A percentile compares a stretch with the other conserved stretches of the same genome.
Conservation (phyloP, 2,329 filamentous ascomycete species). For the Ophiostoma piceae region DNA sequence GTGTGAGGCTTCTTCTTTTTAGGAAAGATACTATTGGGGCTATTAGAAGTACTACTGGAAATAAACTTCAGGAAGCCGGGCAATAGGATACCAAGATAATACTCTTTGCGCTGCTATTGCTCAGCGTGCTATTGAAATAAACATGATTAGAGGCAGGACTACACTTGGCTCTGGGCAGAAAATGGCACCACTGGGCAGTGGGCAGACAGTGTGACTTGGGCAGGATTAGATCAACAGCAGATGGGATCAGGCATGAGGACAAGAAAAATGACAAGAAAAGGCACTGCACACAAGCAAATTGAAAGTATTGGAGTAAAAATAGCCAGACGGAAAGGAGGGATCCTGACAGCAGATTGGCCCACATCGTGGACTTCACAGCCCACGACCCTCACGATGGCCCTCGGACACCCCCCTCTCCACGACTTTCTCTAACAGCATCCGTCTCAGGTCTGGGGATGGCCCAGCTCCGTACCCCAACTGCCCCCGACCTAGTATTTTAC, state of each 20-base stretch:
- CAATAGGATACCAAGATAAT: neutral
- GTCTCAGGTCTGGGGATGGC: neutral
- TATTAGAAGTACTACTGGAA: neutral
- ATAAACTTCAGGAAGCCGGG: neutral
- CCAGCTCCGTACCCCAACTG: neutral
- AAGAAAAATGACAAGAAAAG: neutral
- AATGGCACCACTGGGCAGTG: slow-evolving; percentile 4
- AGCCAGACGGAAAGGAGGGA: neutral
- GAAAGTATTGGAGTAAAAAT: neutral
- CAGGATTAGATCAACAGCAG: neutral
- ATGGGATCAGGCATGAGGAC: neutral
- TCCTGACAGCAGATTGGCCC: neutral
- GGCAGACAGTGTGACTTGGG: neutral
- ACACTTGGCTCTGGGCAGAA: neutral
- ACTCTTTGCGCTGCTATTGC: neutral
- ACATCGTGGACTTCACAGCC: neutral
- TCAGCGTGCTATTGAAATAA: neutral
- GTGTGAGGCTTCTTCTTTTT: neutral
- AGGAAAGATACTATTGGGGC: neutral
- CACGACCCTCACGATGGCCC: neutral
- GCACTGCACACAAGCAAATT: neutral
- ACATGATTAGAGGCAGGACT: neutral
- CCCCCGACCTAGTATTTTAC: neutral
- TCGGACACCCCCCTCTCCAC: neutral
- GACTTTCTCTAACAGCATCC: neutral